Evolutionary conservation across 2,329 filamentous ascomycete species (phyloP), one percentile per base, ranked within the genome.

Genomic region (Hypocreales sp.): DNA sequence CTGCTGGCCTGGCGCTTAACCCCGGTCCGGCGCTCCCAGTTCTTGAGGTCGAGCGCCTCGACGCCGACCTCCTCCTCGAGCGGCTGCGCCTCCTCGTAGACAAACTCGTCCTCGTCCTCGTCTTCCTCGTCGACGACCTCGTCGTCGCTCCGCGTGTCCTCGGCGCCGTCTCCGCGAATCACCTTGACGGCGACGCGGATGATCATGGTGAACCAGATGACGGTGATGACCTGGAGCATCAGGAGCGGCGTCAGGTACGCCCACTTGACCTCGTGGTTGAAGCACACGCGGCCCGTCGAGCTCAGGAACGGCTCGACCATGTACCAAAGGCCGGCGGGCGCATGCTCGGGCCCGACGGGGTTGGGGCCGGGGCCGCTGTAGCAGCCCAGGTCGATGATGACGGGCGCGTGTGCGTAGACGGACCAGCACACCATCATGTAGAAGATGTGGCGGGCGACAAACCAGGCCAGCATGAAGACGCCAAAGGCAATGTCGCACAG

Each of bases 151-250:
- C 90, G 73, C 12, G 72, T 68, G 45, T 98, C 90, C 36, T 94
- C 84, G 5, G 87, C 84, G 18, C 71, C 63, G 20, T 65, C 69
- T 18, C 87, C 86, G 27, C 65, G 68, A 20, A 95, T 47, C 5
- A 95, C 84, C 34, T 77, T 75, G 35, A 79, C 64, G 14, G 84
- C 84, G 3, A 98, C 80, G 31, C 74, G 72, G 21, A 86, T 54
- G 39, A 95, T 93, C 73, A 93, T 79, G 35, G 62, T 65, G 45
- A 95, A 92, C 90, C 90, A 95, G 35, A 80, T 64, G 20, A 92
- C 58, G 18, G 80, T 84, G 28, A 98, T 67, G 14, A 64, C 59
- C 52, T 95, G 84, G 14, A 98, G 63, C 20, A 76, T 67, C 9
- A 92, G 59, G 3, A 98, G 70, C 21, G 82, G 65, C 8, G 65